phyloP scores from a whole-genome alignment of 2,329 filamentous ascomycete genomes.

The Aspergillus neoniger region DNA sequence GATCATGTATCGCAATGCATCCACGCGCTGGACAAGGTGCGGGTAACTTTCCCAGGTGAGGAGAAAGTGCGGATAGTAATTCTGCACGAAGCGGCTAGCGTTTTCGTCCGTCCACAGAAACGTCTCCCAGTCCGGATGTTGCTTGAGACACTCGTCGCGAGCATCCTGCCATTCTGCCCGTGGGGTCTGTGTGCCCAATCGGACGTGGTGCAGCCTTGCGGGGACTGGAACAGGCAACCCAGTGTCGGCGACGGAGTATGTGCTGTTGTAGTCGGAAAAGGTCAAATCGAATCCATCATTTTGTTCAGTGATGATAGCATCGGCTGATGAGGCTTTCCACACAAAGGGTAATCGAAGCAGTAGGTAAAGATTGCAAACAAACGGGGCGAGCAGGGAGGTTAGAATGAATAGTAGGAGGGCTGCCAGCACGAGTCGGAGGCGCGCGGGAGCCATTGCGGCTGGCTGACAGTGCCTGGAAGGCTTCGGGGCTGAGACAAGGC shows the following conservation, averaged over 20 bases:
- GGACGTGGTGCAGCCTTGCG: constrained; percentile 16
- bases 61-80: constrained; percentile 20
- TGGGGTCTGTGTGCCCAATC: constrained; percentile 13
- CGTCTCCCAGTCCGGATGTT: constrained; percentile 20
- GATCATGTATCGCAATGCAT: constrained; percentile 27
- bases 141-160: constrained; percentile 17
- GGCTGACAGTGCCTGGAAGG: not conserved
- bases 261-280: constrained; percentile 6
- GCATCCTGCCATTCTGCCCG: constrained; percentile 23
- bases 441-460: not conserved
- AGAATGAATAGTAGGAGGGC: not conserved
- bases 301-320: constrained; percentile 4
- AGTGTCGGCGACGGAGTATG: not conserved
- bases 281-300: constrained; percentile 14
- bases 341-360: constrained; percentile 14
- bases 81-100: constrained; percentile 17
- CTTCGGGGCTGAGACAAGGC: not conserved
- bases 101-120: constrained; percentile 20
- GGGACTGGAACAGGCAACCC: not conserved
- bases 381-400: not conserved
- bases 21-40: constrained; percentile 24
- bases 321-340: not conserved
- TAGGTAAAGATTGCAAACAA: not conserved
- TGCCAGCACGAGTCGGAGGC: not conserved
- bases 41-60: constrained; percentile 23